Base-by-base conservation (phyloP, 106 monocot genomes). In the Alisma plantagoaquatica region DNA sequence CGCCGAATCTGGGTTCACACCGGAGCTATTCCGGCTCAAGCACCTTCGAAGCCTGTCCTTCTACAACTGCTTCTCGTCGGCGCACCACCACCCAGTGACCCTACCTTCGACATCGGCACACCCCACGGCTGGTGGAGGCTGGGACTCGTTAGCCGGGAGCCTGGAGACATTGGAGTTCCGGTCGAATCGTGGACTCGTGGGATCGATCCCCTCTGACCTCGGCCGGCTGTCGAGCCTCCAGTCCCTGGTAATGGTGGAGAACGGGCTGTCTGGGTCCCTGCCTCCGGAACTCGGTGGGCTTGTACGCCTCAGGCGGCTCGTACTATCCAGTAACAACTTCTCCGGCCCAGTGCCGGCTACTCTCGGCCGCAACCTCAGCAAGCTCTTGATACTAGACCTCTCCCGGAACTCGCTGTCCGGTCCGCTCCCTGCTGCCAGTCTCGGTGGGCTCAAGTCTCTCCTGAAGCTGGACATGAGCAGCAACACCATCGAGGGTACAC, bases 101-200 rank as follows among this genome's bases (percentile, higher is more conserved):
- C 86, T 86, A 21, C 49, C 72, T 16, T 14, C 33, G 14, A 46
- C n/a, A n/a, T n/a, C n/a, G n/a, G n/a, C n/a, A n/a, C n/a, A n/a
- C n/a, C n/a, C n/a, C n/a, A n/a, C n/a, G n/a, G n/a, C n/a, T n/a
- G n/a, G n/a, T n/a, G n/a, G n/a, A n/a, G n/a, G 33, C 67, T 92
- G 92, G 92, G 66, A 72, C 27, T 76, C 61, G 29, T 57, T 92
- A 11, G 51, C 92, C 2, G 57, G 29, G 3, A 70, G 51, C 62
- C 64, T 92, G 16, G 92, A 86, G 64, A 78, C 75, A 27, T 64
- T 92, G 16, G 92, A 82, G 20, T 81, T 92, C 59, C 56, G 92
- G 38, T 86, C 82, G 10, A 92, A 92, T 24, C 30, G 9, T 16
- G 82, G 73, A 19, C 68, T 92, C 23, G 28, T 25, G 9, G 81